Conservation (phyloP, 1,284 basidiomycete species). For the Entoloma clypeatum region DNA sequence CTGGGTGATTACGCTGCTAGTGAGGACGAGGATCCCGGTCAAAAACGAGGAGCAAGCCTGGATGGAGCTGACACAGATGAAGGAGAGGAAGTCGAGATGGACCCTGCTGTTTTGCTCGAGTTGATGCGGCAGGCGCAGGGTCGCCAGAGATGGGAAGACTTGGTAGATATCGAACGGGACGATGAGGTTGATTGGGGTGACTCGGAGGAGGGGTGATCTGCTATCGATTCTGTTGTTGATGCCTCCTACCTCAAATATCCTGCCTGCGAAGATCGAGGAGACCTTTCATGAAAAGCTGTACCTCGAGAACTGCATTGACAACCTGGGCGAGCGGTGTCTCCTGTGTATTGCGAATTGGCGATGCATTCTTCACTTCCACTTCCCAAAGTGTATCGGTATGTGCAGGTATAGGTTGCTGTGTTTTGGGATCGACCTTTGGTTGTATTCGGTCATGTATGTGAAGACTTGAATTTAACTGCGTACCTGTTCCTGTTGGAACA, state of each 20-base stretch:
- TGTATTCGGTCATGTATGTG: constrained; percentile 5
- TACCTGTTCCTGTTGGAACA: constrained; percentile 81
- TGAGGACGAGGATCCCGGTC: constrained; percentile 30
- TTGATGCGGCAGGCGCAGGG: constrained; percentile 44
- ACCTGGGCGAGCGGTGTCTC: constrained; percentile 59
- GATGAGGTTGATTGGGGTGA: constrained; percentile 64
- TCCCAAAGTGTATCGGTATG: constrained; percentile 76
- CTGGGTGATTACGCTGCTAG: constrained; percentile 56
- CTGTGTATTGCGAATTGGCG: constrained; percentile 68
- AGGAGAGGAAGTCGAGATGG: constrained; percentile 33
- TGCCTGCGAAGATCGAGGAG: constrained; percentile 67
- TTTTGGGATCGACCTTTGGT: constrained; percentile 58
- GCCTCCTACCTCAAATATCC: constrained; percentile 40
- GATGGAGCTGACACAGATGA: constrained; percentile 31
- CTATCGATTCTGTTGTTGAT: constrained; percentile 16
- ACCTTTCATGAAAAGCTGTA: constrained; percentile 77
- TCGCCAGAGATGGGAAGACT: constrained; percentile 27
- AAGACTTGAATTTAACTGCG: constrained; percentile 14
- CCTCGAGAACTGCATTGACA: constrained; percentile 70
- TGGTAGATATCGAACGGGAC: constrained; percentile 39
- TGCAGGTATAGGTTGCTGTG: constrained; percentile 66
- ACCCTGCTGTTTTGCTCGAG: constrained; percentile 48
- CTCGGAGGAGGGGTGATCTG: constrained; percentile 40
- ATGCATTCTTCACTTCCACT: constrained; percentile 77
- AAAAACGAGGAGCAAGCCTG: constrained; percentile 26